phyloP scores from a whole-genome alignment of 495 filamentous ascomycete genomes.

The Neurospora sp. region DNA sequence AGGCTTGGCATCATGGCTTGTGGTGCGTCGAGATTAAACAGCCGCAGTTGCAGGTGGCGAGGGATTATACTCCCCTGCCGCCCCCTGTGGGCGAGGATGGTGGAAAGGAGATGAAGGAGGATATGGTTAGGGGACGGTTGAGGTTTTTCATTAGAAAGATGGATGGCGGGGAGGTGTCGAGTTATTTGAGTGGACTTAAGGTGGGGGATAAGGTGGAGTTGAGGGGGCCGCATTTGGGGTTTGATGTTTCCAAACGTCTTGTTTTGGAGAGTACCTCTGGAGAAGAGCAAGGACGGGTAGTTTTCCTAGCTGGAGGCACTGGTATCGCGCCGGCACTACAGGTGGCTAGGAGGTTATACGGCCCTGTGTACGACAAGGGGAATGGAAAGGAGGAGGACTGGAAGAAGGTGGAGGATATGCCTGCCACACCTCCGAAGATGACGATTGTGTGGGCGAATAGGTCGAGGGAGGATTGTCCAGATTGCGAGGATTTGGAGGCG shows the following conservation, averaged over 20 bases:
- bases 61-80: slow-evolving; percentile 84
- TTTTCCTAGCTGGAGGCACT: slow-evolving; percentile 89
- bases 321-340: slow-evolving; percentile 90
- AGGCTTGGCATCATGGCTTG: slow-evolving; percentile 43
- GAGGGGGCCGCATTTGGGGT: slow-evolving; percentile 69
- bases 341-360: slow-evolving; percentile 50
- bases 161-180: slow-evolving; percentile 43
- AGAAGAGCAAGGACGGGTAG: slow-evolving; percentile 25
- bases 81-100: slow-evolving; percentile 35
- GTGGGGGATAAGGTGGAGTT: slow-evolving; percentile 57
- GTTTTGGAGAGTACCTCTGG: slow-evolving; percentile 4
- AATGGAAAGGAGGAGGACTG: slow-evolving; percentile 23
- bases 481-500: background rate
- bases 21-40: slow-evolving; percentile 92
- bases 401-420: background rate
- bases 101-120: slow-evolving; percentile 32
- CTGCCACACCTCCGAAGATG: background rate
- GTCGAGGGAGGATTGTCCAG: slow-evolving; percentile 23
- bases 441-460: slow-evolving; percentile 36
- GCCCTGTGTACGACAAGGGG: slow-evolving; percentile 14
- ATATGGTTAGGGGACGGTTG: slow-evolving; percentile 30
- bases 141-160: slow-evolving; percentile 41
- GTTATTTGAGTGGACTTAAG: slow-evolving; percentile 54
- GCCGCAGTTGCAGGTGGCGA: slow-evolving; percentile 78
- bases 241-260: slow-evolving; percentile 43